These are phyloP conservation scores for Termitomyces sp. DNA, from an alignment of 768 basidiomycete species.

Conservation along the genomic window DNA sequence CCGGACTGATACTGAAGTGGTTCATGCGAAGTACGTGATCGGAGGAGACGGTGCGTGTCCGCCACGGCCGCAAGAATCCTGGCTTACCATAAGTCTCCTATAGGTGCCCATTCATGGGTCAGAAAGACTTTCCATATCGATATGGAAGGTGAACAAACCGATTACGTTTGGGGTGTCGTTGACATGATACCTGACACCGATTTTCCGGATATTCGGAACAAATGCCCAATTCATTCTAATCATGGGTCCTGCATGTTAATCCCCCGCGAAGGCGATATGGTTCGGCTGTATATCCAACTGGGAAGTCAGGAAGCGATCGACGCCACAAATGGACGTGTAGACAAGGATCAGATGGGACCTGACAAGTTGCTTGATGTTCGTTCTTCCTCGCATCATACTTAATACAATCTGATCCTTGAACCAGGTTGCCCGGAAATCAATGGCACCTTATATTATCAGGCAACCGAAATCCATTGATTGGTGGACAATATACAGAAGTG, in stretches of 20 bases:
- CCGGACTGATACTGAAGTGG: constrained; percentile 31
- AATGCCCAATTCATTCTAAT: constrained; percentile 62
- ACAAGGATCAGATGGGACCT: constrained; percentile 48
- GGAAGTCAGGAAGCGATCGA: constrained; percentile 44
- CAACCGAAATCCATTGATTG: constrained; percentile 53
- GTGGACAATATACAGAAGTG: constrained; percentile 75
- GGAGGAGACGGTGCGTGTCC: constrained; percentile 64
- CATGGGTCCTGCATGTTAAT: constrained; percentile 72
- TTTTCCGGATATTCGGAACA: constrained; percentile 74
- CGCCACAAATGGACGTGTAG: constrained; percentile 44
- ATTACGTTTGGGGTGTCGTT: constrained; percentile 82
- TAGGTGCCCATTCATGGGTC: constrained; percentile 84
- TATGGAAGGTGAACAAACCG: constrained; percentile 78
- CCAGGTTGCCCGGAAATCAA: constrained; percentile 52
- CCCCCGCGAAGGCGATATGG: constrained; percentile 64
- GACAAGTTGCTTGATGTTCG: constrained; percentile 51
- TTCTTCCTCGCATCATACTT: neutral
- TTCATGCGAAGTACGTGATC: constrained; percentile 71
- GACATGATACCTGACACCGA: constrained; percentile 70
- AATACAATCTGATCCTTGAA: neutral
- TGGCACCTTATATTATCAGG: constrained; percentile 53
- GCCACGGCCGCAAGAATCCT: neutral
- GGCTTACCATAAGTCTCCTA: too few species aligned
- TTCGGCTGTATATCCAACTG: constrained; percentile 71
- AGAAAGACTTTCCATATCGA: constrained; percentile 59